A percentile compares a stretch with the other conserved stretches of the same genome.
Evolutionary conservation across 768 basidiomycete genomes (phyloP).

Genomic region (Auriscalpium vulgare): DNA sequence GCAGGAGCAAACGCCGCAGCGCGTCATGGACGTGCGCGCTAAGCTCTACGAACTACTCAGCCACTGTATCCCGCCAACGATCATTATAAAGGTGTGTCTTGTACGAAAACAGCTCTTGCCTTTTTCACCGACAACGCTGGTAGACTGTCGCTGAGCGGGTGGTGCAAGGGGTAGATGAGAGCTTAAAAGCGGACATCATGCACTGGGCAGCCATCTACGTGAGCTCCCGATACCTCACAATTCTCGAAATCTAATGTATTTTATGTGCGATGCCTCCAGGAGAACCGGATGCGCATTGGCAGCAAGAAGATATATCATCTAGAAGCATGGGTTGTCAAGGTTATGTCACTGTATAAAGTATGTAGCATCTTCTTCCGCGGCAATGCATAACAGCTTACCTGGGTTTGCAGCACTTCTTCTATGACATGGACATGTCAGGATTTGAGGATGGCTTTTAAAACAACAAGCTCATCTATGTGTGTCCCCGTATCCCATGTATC

Average conservation of each 20-base stretch:
- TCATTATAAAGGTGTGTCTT: slow-evolving; percentile 72
- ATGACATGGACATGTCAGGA: slow-evolving; percentile 49
- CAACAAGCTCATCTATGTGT: too few species aligned
- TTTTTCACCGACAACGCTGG: neutral
- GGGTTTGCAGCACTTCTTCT: slow-evolving; percentile 36
- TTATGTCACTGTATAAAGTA: slow-evolving; percentile 89
- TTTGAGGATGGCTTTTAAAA: slow-evolving; percentile 31
- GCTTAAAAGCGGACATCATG: slow-evolving; percentile 86
- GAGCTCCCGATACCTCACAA: slow-evolving; percentile 21
- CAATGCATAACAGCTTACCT: neutral
- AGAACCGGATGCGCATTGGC: slow-evolving; percentile 92
- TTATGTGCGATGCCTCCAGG: slow-evolving; percentile 36
- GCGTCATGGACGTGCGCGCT: slow-evolving; percentile 84
- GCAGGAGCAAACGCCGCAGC: slow-evolving; percentile 80
- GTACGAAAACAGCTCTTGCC: neutral
- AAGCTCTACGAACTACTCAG: slow-evolving; percentile 94
- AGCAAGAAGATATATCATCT: slow-evolving; percentile 93
- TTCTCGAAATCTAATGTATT: neutral
- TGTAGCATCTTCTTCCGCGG: neutral
- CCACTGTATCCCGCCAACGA: slow-evolving; percentile 92
- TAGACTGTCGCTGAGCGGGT: slow-evolving; percentile 89
- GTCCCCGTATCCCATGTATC: neutral
- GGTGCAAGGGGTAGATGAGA: slow-evolving; percentile 83
- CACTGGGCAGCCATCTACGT: slow-evolving; percentile 98
- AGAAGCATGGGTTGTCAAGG: slow-evolving; percentile 95